These are phyloP conservation scores for Artomyces pyxidatus DNA, from an alignment of 768 basidiomycete species.

Conservation along the genomic window DNA sequence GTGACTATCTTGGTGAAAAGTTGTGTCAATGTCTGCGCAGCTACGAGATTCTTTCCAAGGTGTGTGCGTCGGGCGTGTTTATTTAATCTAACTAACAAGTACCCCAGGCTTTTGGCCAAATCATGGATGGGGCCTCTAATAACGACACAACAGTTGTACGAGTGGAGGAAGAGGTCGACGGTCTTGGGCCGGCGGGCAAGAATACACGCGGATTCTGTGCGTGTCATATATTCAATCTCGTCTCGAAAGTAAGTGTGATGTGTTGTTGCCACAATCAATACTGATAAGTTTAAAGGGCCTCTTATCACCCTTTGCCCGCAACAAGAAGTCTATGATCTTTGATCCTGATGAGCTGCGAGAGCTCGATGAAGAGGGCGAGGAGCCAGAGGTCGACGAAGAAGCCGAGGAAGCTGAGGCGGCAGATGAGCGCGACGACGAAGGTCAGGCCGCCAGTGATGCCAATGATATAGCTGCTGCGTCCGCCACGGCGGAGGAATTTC, in stretches of 20 bases:
- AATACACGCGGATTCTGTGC: neutral
- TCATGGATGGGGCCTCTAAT: neutral
- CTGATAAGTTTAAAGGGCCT: conserved; percentile 16
- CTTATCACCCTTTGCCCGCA: conserved; percentile 14
- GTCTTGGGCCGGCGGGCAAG: neutral
- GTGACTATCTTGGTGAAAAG: conserved; percentile 3
- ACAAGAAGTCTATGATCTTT: neutral
- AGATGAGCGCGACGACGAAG: conserved; percentile 3
- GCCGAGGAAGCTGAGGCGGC: conserved; percentile 7
- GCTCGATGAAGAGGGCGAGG: conserved; percentile 3
- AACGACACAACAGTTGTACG: neutral
- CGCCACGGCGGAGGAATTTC: neutral
- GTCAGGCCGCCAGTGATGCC: neutral
- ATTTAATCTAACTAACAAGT: neutral
- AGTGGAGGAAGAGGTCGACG: neutral
- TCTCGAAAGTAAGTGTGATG: neutral
- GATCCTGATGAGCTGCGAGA: neutral
- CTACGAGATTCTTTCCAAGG: conserved; percentile 8
- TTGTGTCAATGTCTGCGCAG: neutral
- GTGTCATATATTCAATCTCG: conserved; percentile 3
- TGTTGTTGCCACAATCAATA: neutral
- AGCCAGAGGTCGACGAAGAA: conserved; percentile 2
- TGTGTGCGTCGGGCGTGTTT: neutral
- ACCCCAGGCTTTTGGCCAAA: neutral
- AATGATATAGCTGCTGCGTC: neutral